Evolutionary conservation across 129 eudicot genomes (phyloP), one percentile per base, ranked within the genome.

Genomic region (Saussurea involucrata): DNA sequence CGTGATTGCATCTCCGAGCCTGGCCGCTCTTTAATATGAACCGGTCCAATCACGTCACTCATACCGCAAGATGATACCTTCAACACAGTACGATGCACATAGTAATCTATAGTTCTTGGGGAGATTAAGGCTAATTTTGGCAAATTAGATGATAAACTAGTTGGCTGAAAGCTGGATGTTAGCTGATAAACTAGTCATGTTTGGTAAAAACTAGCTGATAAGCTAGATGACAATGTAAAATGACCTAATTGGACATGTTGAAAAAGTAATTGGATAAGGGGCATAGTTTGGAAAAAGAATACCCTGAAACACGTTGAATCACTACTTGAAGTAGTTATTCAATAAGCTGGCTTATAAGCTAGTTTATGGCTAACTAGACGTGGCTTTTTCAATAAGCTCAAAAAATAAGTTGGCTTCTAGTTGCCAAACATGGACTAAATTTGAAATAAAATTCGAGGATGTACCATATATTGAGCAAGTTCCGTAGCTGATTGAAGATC

Each of bases 1-100:
- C 98, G 96, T 28, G 97, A 90, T 78, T 93, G 98, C 95, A 93
- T 88, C 81, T 90, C 98, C 7, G 97, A 85, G 36, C 98, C 93
- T 8, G 98, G 95, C 76, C 88, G 79, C 80, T 91, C 97, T 80
- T 89, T 90, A 65, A 93, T 82, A 83, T 93, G 93, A 81, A 93
- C 90, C 6, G 98, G 98, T 34, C 98, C 98, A 37, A 93, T 90
- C 77, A 78, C 85, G 73, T 93, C 98, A 63, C 97, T 93, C 97
- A 93, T 93, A 69, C 98, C 98, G 80, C 98, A 93, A 68, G 79
- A 58, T 31, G 98, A 90, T 85, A 93, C 96, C 98, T 93, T 46
- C 44, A 53, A 68, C 34, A 70, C 22, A 58, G 49, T 6, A 81
- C 15, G 33, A 68, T 3, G 37, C 7, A 32, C 63, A 85, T 42